Base-by-base conservation (phyloP, 805 yeast species). In the Pichia ethanolica region DNA sequence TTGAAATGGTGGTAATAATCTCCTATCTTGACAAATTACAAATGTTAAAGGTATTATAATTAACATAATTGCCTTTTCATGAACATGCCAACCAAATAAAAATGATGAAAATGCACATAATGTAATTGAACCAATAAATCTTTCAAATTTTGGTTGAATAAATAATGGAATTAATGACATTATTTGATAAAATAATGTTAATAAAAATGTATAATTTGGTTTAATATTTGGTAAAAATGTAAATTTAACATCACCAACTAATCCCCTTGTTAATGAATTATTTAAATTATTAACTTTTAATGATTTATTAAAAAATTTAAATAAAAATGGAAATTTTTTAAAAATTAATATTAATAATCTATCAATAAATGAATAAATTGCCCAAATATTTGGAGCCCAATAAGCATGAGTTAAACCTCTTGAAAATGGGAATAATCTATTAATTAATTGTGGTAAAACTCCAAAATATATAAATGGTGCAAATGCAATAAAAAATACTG, bases 381-480 rank as follows among this genome's bases (percentile, higher is more conserved):
- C 97, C 99, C 99, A 93, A 43, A 89, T 71, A 60, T 93, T 93
- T 13, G 99, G 98, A 1, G 99, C 98, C 98, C 99, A 93, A 68
- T 93, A 93, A 0, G 98, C 97, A 67, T 93, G 99, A 5, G 97
- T 93, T 36, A 93, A 73, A 1, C 98, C 98, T 63, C 98, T 74
- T 45, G 95, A 84, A 63, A 91, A 91, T 6, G 99, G 99, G 68
- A 93, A 93, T 34, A 93, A 68, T 42, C 99, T 73, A 5, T 69
- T 61, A 8, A 88, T 44, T 14, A 93, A 66, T 53, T 87, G 79
- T 0, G 86, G 83, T 44, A 86, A 59, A 35, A 81, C 86, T 1
- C 73, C 72, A 56, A 78, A 71, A 57, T 77, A 77, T 7, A 77
- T 65, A 60, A 90, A 90, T 1, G 98, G 98, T 1, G 74, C 84